Base-by-base conservation (phyloP, 1,139 yeast genomes). In the Geotrichum restrictum region DNA sequence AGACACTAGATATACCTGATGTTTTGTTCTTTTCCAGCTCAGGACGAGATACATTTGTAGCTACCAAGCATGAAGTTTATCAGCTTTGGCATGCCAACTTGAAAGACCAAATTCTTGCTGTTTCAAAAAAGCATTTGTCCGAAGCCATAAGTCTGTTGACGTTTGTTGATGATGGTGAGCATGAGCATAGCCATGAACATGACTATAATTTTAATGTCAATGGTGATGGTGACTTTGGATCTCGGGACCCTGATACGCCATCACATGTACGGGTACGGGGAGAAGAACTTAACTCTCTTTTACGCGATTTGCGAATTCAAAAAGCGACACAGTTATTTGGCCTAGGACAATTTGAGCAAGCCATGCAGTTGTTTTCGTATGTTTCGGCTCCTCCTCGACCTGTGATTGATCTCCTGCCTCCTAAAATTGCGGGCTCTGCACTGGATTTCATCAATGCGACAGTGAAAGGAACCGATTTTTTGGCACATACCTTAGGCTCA, bases 331-430 rank as follows among this genome's bases (percentile, higher is more conserved):
- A 62, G 3, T 58, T 76, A 18, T 70, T 79, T 56, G 54, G 61
- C 1, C 55, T 62, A 2, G 65, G 64, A 11, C 59, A 70, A 4
- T 72, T 68, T 51, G 67, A 65, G 11, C 61, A 64, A n/a, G 74
- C 83, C 0, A 68, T 80, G 60, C 62, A 69, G 19, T 61, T 75
- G 18, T 80, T 82, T 54, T 73, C 76, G 2, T 77, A 75, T 34
- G 79, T 74, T 49, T 71, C 82, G 60, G 85, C 87, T 0, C 76
- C 83, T 1, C 88, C 88, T 0, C 70, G 74, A 27, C 62, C 69
- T 3, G 80, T 83, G 0, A 68, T 82, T 2, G 56, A 64, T 1
- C 65, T 78, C 22, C 74, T 75, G 51, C 85, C 86, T 0, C 51
- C 58, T 3, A 56, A 60, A 8, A 62, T 74, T 10, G 59, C 70